phyloP scores from a whole-genome alignment of 768 basidiomycete species.

The Collybia nuda region DNA sequence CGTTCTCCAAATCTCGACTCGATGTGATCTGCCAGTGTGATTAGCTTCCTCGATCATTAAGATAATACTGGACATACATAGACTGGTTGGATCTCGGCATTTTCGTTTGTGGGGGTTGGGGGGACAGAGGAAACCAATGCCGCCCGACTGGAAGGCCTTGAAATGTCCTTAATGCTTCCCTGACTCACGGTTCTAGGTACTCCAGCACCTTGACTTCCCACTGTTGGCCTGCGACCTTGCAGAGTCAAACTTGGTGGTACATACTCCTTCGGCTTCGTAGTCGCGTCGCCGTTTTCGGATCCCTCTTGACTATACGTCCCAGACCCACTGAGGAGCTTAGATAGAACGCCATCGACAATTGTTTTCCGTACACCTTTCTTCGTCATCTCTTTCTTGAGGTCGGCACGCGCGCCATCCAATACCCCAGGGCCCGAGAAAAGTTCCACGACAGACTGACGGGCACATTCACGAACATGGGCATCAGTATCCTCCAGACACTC shows the following conservation, averaged over 20 bases:
- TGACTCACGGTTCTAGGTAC: conserved; percentile 49
- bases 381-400: conserved; percentile 88
- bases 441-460: conserved; percentile 76
- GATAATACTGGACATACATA: conserved; percentile 50
- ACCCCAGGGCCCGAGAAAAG: conserved; percentile 85
- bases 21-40: conserved; percentile 72
- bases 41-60: not conserved
- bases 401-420: conserved; percentile 83
- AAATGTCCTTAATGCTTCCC: conserved; percentile 44
- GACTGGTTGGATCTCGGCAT: conserved; percentile 55
- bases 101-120: conserved; percentile 37
- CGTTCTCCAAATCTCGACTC: conserved; percentile 77
- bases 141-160: conserved; percentile 65
- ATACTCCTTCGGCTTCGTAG: conserved; percentile 53
- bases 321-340: conserved; percentile 55
- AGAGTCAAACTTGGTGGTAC: conserved; percentile 75
- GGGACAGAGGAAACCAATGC: conserved; percentile 43
- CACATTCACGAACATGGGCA: conserved; percentile 83
- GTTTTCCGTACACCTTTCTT: conserved; percentile 87
- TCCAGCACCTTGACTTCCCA: conserved; percentile 30
- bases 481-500: conserved; percentile 90
- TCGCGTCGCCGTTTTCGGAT: conserved; percentile 56
- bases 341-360: conserved; percentile 79
- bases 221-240: conserved; percentile 50
- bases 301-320: conserved; percentile 54